Evolutionary conservation across 2,329 filamentous ascomycete genomes (phyloP), one percentile per base, ranked within the genome.

Genomic region (Fusarium beomiforme): DNA sequence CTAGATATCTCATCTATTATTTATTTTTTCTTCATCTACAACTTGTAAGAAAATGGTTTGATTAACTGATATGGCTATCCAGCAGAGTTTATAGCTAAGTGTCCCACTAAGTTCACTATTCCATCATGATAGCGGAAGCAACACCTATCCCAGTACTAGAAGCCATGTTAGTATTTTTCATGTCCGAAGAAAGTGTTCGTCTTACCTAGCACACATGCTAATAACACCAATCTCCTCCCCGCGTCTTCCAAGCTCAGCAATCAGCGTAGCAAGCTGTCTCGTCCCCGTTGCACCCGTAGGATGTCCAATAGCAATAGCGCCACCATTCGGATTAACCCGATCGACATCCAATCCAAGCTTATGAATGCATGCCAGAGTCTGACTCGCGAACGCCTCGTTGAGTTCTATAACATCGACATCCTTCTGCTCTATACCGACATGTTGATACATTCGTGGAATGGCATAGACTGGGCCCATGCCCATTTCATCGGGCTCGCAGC

Each of bases 401-500:
- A 98, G 91, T 83, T 97, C 95, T 93, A 94, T 97, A 13, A 95
- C 84, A 37, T 91, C 88, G 0, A 97, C 88, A 59, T 97, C 93
- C 5, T 85, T 84, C 21, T 85, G 90, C 46, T 82, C 79, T 14
- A 97, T 79, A 0, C 91, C 93, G 3, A 91, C 87, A 67, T 88
- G 87, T 14, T 84, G 80, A 29, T 97, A 85, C 36, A 97, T 84
- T 77, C 90, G 91, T 3, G 94, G 95, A 53, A 97, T 95, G 0
- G 93, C 94, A 34, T 97, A 78, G 1, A 93, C 92, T 0, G 95
- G 95, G 0, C 94, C 95, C 59, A 97, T 86, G 50, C 95, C 95
- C 95, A 98, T 97, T 86, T 97, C 94, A 77, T 97, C 93, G 0
- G 95, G 94, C 57, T 85, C 86, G 78, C 93, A 97, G 16, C 95